Conservation (phyloP, 2,329 filamentous ascomycete genomes). For the Aspergillus neotritici region DNA sequence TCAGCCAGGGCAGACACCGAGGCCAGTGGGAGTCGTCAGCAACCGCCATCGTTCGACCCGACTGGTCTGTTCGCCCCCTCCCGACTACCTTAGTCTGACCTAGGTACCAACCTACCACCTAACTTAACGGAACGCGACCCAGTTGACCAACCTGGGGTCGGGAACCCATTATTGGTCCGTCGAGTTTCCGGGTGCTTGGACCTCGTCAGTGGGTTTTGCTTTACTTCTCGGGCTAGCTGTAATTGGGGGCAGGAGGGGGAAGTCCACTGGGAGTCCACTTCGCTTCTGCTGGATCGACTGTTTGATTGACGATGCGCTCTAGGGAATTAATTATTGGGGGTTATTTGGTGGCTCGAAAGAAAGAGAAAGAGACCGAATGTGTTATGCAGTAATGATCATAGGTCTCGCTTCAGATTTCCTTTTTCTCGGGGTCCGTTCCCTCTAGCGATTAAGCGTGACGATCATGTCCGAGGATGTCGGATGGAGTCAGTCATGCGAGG, state of each 20-base stretch:
- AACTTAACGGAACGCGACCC: neutral
- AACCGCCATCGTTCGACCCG: too few relatives aligned
- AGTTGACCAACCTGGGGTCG: neutral
- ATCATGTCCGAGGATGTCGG: conserved; percentile 3
- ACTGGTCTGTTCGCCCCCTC: too few relatives aligned
- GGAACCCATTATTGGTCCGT: conserved; percentile 7
- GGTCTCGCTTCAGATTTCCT: neutral
- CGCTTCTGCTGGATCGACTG: neutral
- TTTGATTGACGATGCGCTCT: too few relatives aligned
- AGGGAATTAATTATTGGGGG: too few relatives aligned
- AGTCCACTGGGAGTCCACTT: conserved; percentile 6
- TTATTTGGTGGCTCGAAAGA: too few relatives aligned
- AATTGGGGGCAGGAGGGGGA: conserved; percentile 3
- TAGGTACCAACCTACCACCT: neutral
- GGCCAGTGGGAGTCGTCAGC: too few relatives aligned
- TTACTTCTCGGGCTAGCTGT: conserved; percentile 8
- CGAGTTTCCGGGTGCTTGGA: conserved; percentile 18
- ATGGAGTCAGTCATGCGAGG: neutral
- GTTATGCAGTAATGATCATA: neutral
- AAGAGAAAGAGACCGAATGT: too few relatives aligned
- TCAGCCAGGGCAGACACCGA: too few relatives aligned
- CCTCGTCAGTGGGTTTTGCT: conserved; percentile 5
- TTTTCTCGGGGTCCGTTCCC: neutral
- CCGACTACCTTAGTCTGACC: neutral
- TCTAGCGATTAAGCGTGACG: conserved; percentile 9